Conservation (phyloP, 2,329 filamentous ascomycete genomes). For the Metarhizium brunneum region DNA sequence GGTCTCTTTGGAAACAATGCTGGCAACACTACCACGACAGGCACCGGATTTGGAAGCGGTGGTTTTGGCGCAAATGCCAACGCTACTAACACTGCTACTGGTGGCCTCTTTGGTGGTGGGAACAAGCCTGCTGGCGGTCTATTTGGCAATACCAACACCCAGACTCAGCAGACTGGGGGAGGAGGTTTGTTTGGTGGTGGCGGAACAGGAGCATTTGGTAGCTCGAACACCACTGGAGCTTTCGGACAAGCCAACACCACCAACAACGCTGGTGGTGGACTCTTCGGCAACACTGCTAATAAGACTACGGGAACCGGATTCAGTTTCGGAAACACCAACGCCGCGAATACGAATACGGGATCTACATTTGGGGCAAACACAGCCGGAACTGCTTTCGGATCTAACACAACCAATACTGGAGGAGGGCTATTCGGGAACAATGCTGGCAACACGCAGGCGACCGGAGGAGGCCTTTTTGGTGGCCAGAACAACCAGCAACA, state of each 20-base stretch:
- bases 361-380: slow-evolving; percentile 16
- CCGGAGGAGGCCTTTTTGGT: slow-evolving; percentile 38
- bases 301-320: slow-evolving; percentile 28
- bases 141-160: slow-evolving; percentile 15
- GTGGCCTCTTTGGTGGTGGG: slow-evolving; percentile 29
- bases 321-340: slow-evolving; percentile 33
- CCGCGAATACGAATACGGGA: slow-evolving; percentile 10
- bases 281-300: slow-evolving; percentile 33
- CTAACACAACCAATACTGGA: slow-evolving; percentile 10
- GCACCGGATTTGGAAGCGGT: slow-evolving; percentile 17
- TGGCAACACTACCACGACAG: slow-evolving; percentile 21
- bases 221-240: slow-evolving; percentile 18
- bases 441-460: slow-evolving; percentile 18
- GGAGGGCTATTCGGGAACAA: slow-evolving; percentile 32
- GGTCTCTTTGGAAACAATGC: slow-evolving; percentile 27
- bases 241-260: slow-evolving; percentile 22
- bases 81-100: slow-evolving; percentile 16
- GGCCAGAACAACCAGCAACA: slow-evolving; percentile 23
- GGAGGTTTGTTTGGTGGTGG: slow-evolving; percentile 18
- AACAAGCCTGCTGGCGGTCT: slow-evolving; percentile 16
- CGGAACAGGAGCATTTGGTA: slow-evolving; percentile 29
- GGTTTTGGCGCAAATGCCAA: slow-evolving; percentile 31
- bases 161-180: slow-evolving; percentile 11
- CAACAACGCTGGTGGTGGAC: slow-evolving; percentile 21
- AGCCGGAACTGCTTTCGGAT: slow-evolving; percentile 13